These are phyloP conservation scores for Pythium scleroteichum DNA, from an alignment of 352 stramenopile genomes.

Conservation along the genomic window DNA sequence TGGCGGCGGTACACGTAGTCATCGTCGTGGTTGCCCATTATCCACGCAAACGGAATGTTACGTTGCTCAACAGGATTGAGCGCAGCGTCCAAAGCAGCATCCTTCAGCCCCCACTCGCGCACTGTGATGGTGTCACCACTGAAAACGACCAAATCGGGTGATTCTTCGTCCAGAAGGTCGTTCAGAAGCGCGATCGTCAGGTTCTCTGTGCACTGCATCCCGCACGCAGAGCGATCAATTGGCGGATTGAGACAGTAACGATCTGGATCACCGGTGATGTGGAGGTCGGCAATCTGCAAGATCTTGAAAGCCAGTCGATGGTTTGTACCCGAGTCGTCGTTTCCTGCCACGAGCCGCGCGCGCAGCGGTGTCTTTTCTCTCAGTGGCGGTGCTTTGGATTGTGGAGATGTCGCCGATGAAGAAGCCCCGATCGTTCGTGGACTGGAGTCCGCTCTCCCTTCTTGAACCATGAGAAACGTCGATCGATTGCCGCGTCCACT, in stretches of 20 bases:
- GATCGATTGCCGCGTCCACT: background rate
- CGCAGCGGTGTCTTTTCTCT: constrained; percentile 2
- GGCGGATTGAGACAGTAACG: constrained; percentile 25
- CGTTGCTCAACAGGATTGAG: constrained; percentile 38
- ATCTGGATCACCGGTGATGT: constrained; percentile 51
- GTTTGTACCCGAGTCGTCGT: background rate
- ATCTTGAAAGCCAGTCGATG: constrained; percentile 49
- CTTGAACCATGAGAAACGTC: constrained; percentile 1
- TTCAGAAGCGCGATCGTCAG: constrained; percentile 48
- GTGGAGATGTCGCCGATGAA: background rate
- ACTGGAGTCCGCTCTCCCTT: too few relatives aligned
- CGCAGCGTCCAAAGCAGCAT: constrained; percentile 40
- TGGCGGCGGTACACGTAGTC: constrained; percentile 39
- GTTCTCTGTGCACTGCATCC: constrained; percentile 49
- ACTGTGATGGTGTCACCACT: constrained; percentile 52
- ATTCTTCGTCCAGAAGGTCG: constrained; percentile 43
- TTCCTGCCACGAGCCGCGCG: background rate
- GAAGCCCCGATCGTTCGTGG: too few relatives aligned
- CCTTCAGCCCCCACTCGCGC: constrained; percentile 22
- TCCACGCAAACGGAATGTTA: constrained; percentile 52
- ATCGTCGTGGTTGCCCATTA: constrained; percentile 68
- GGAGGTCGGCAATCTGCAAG: constrained; percentile 56
- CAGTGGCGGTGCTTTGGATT: background rate
- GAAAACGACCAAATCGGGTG: constrained; percentile 59
- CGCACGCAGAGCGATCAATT: constrained; percentile 20